phyloP scores from a whole-genome alignment of 2,329 filamentous ascomycete genomes.

The Exophiala spinifera region DNA sequence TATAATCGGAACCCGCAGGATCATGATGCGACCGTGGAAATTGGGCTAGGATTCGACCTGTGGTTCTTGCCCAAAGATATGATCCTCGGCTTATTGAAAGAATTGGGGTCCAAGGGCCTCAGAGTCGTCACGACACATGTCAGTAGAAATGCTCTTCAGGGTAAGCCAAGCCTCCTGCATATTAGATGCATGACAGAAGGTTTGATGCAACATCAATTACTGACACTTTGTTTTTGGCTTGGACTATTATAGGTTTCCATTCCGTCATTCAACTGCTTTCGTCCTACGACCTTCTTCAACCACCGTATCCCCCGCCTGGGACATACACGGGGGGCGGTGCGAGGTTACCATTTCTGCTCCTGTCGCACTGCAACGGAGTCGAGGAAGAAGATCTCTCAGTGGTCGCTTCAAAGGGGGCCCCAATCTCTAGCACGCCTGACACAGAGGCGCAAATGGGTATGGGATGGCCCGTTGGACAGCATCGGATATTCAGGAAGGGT shows the following conservation, averaged over 20 bases:
- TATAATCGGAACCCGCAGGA: neutral
- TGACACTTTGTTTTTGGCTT: neutral
- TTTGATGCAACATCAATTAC: neutral
- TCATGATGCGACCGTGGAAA: constrained; percentile 27
- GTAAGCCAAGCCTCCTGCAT: neutral
- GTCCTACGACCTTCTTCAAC: constrained; percentile 37
- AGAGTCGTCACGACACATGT: constrained; percentile 32
- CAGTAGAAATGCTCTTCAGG: constrained; percentile 29
- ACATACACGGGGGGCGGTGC: neutral
- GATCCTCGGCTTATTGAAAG: constrained; percentile 27
- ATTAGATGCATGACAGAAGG: neutral
- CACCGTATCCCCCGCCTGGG: neutral
- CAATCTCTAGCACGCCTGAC: constrained; percentile 47
- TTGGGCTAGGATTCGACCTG: constrained; percentile 34
- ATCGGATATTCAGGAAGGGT: neutral
- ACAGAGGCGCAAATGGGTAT: constrained; percentile 52
- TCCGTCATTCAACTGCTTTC: constrained; percentile 21
- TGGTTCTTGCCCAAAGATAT: constrained; percentile 30
- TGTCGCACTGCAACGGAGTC: constrained; percentile 40
- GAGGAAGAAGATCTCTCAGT: constrained; percentile 28
- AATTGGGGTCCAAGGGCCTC: constrained; percentile 21
- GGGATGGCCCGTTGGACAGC: constrained; percentile 37
- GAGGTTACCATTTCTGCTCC: constrained; percentile 39
- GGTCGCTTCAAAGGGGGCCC: constrained; percentile 22
- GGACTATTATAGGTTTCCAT: constrained; percentile 7